phyloP scores from a whole-genome alignment of 306 rosid genomes.

The Vigna unguiculata region DNA sequence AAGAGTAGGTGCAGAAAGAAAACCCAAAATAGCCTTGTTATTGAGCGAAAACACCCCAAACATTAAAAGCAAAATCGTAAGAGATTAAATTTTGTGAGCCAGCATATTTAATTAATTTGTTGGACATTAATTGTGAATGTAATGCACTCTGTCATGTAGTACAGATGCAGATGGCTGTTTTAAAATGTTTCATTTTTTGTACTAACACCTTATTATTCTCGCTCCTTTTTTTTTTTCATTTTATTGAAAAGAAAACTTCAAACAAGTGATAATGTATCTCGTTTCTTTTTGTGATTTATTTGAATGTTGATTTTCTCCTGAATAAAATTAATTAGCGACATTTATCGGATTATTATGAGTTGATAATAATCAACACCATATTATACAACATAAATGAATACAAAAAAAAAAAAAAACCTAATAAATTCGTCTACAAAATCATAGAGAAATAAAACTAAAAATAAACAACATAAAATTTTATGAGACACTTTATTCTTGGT shows the following conservation, averaged over 20 bases:
- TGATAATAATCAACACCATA: too few relatives aligned
- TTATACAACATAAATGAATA: background rate
- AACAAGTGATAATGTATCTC: background rate
- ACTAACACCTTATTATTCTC: background rate
- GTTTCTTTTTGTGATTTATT: background rate
- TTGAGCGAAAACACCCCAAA: background rate
- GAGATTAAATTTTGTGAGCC: background rate
- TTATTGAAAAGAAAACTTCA: background rate
- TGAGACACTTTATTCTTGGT: background rate
- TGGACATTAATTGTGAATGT: background rate
- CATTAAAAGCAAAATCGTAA: background rate
- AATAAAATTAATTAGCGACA: too few relatives aligned
- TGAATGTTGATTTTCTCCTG: background rate
- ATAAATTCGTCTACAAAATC: background rate
- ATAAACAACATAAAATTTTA: background rate
- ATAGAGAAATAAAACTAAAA: background rate
- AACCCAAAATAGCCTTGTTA: background rate
- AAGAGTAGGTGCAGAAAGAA: too few relatives aligned
- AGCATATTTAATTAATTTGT: too few relatives aligned
- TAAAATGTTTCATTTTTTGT: background rate
- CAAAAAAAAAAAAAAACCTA: background rate
- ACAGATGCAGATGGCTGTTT: background rate
- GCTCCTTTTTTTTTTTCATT: background rate
- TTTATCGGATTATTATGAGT: too few relatives aligned
- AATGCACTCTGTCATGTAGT: background rate